Percentiles rank a stretch among this genome's conserved stretches.
Conservation (phyloP, 2,329 filamentous ascomycete species). For the Xylaria sp. region DNA sequence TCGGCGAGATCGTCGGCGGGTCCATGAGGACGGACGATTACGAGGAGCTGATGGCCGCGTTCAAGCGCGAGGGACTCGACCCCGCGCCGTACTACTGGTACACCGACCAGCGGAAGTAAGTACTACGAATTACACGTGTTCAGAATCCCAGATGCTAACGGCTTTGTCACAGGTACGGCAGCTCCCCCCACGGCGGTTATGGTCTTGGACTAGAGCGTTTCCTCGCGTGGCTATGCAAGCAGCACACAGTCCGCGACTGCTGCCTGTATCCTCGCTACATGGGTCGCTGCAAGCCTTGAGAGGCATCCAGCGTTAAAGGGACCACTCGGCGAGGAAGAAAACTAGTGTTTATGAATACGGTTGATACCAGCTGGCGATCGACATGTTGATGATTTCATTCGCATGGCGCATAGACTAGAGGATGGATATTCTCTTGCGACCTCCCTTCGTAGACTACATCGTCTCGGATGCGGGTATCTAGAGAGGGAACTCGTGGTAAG, state of each 20-base stretch:
- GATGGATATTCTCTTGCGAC: no score
- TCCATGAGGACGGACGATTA: conserved; percentile 95
- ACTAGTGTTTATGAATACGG: no score
- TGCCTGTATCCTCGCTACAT: conserved; percentile 82
- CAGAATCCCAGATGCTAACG: conserved; percentile 15
- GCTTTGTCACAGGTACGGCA: conserved; percentile 71
- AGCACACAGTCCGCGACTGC: conserved; percentile 66
- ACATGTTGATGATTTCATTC: no score
- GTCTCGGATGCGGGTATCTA: no score
- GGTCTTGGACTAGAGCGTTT: conserved; percentile 88
- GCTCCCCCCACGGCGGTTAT: conserved; percentile 89
- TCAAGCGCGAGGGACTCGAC: conserved; percentile 83
- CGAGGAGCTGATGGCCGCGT: conserved; percentile 86
- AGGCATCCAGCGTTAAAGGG: neutral
- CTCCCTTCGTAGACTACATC: no score
- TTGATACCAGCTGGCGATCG: no score
- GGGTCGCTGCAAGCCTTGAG: conserved; percentile 74
- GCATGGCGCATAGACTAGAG: no score
- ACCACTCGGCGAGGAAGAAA: no score
- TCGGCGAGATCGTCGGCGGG: conserved; percentile 95
- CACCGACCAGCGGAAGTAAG: conserved; percentile 92
- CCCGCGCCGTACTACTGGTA: conserved; percentile 96
- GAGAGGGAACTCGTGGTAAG: no score
- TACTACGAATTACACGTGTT: conserved; percentile 30
- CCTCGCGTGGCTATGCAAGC: conserved; percentile 65